These are phyloP conservation scores for Rhodotorula sp. DNA, from an alignment of 1,284 basidiomycete genomes.

Conservation along the genomic window DNA sequence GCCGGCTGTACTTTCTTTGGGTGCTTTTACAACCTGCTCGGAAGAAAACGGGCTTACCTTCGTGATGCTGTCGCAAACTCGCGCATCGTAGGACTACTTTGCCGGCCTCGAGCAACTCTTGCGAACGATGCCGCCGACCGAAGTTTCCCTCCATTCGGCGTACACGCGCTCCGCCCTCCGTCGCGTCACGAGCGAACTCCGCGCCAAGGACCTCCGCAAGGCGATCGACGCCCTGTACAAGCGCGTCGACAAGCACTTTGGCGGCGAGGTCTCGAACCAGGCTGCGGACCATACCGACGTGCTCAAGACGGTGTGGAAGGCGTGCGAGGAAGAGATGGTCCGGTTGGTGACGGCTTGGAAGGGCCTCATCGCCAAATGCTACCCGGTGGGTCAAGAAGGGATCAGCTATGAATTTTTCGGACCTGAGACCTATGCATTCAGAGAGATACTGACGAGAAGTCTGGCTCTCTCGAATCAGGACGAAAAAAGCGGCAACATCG, in stretches of 20 bases:
- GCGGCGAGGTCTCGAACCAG: conserved; percentile 56
- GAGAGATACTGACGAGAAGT: not conserved
- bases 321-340: conserved; percentile 75
- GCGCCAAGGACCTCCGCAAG: conserved; percentile 81
- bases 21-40: not conserved
- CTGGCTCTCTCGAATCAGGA: conserved; percentile 9
- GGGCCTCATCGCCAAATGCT: conserved; percentile 70
- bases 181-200: conserved; percentile 81
- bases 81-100: conserved; percentile 73
- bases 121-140: conserved; percentile 73
- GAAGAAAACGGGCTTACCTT: not conserved
- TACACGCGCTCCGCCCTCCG: conserved; percentile 77
- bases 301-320: conserved; percentile 79
- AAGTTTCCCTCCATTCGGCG: conserved; percentile 71
- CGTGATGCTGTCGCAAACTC: not conserved
- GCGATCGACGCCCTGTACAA: conserved; percentile 78
- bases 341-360: conserved; percentile 68
- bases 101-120: conserved; percentile 84
- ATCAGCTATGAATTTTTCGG: no score
- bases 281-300: conserved; percentile 66
- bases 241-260: conserved; percentile 94
- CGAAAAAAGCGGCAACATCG: conserved; percentile 30
- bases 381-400: conserved; percentile 47
- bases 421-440: no score
- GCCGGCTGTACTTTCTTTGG: not conserved